Evolutionary conservation across 305 asterid genomes (phyloP).

Genomic region (Fraxinus albicans): DNA sequence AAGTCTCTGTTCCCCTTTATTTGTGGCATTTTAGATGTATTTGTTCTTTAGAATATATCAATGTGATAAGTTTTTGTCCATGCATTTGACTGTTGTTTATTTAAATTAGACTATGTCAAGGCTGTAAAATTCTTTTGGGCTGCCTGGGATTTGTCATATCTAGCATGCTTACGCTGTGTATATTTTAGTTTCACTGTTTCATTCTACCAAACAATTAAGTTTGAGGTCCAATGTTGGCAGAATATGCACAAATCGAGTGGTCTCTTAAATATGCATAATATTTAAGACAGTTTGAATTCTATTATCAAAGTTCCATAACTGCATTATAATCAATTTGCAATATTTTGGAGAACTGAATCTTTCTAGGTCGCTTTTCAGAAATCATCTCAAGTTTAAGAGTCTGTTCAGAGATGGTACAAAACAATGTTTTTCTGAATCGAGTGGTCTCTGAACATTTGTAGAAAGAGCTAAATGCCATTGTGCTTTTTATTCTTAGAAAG

Average conservation of each 20-base stretch:
- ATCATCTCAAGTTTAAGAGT: background rate
- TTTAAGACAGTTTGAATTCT: background rate
- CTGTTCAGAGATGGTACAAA: background rate
- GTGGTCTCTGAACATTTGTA: background rate
- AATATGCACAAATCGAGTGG: background rate
- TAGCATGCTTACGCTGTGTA: background rate
- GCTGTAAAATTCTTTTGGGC: background rate
- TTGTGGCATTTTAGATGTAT: background rate
- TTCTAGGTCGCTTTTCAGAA: background rate
- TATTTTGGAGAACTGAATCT: background rate
- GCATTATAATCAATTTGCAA: background rate
- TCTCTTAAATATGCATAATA: background rate
- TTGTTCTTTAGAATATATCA: background rate
- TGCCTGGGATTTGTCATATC: background rate
- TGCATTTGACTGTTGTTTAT: background rate
- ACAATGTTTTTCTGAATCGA: background rate
- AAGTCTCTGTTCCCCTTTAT: slow-evolving; percentile 4
- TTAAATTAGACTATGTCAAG: background rate
- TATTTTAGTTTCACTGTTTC: background rate
- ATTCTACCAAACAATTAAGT: background rate
- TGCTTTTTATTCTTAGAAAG: background rate
- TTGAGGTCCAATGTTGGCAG: background rate
- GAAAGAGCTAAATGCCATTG: background rate
- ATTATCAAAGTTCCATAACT: background rate
- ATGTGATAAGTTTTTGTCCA: background rate